Conservation (phyloP, 78 protist species). For the Dictyostelium firmibasis region DNA sequence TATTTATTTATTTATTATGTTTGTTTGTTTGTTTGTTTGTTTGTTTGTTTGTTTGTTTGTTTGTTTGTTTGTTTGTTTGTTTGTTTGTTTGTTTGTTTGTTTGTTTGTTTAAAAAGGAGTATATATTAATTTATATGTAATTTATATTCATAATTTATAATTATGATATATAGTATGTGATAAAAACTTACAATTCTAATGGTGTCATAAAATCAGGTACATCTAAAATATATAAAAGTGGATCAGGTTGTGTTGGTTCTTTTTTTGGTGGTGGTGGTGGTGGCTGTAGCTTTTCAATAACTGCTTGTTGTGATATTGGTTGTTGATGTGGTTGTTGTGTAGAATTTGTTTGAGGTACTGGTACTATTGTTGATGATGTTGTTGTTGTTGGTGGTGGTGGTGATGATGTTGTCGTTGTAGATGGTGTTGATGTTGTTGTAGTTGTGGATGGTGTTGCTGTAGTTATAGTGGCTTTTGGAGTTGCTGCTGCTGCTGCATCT, state of each 20-base stretch:
- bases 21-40: too few species aligned
- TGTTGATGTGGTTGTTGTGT: not conserved
- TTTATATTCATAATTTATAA: too few species aligned
- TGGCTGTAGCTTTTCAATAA: conserved; percentile 14
- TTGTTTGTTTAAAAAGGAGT: too few species aligned
- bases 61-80: too few species aligned
- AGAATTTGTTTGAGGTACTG: not conserved
- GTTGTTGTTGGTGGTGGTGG: not conserved
- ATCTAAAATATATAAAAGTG: conserved; percentile 61
- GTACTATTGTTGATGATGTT: not conserved
- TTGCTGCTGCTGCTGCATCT: not conserved
- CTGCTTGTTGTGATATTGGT: not conserved
- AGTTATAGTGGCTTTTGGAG: not conserved
- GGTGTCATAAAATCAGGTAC: conserved; percentile 52
- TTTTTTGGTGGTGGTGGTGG: conserved; percentile 53
- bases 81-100: too few species aligned
- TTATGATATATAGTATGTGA: too few species aligned
- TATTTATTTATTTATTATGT: too few species aligned
- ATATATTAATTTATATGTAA: too few species aligned
- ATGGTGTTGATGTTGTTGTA: not conserved
- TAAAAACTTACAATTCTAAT: conserved; percentile 60
- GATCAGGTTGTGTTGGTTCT: conserved; percentile 48
- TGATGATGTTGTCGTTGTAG: not conserved
- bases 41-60: too few species aligned
- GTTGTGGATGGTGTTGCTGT: not conserved